Evolutionary conservation across 2,329 filamentous ascomycete genomes (phyloP), one percentile per base, ranked within the genome.

Genomic region (Beauveria medogensis): DNA sequence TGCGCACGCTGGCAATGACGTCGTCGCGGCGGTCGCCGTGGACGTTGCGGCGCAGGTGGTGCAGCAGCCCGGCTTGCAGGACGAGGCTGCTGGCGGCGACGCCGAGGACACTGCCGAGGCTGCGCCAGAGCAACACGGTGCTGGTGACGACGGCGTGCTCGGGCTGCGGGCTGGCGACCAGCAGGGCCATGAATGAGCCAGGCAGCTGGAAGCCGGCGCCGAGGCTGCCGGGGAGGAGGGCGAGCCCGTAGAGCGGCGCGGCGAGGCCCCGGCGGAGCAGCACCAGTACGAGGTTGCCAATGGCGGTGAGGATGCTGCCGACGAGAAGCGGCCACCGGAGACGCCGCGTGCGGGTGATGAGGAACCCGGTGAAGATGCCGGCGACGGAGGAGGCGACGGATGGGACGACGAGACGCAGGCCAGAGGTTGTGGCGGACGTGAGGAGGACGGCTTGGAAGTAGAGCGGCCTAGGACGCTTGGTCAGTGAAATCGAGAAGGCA

Each of bases 381-480:
- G 78, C 74, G 40, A 73, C 51, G 48, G 84, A 85, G 30, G 82
- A 73, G 2, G 80, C 81, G 28, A 85, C 66, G 0, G 85, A 84
- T 5, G 87, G 85, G 7, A 86, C 76, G 22, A 90, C 80, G 58
- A 92, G 85, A 48, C 86, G 82, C 30, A 91, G 81, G n/a, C 89
- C 89, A 0, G 89, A 90, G 26, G 80, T 77, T 0, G 89, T 91
- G 18, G 89, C 86, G 6, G 80, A 82, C 62, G 87, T 85, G 56
- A 89, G 79, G 53, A 90, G 84, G 28, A 91, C 88, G 43, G 86
- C 87, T 70, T 91, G 88, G 74, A 90, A 92, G 75, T 87, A 92
- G 8, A 92, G 77, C 0, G 89, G 89, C 6, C 84, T 84, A n/a
- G 9, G 41, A 18, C 34, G 52, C 47, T 12, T 1, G 51, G 24